These are phyloP conservation scores for Aspergillus fischeri DNA, from an alignment of 2,329 filamentous ascomycete genomes.

Conservation along the genomic window DNA sequence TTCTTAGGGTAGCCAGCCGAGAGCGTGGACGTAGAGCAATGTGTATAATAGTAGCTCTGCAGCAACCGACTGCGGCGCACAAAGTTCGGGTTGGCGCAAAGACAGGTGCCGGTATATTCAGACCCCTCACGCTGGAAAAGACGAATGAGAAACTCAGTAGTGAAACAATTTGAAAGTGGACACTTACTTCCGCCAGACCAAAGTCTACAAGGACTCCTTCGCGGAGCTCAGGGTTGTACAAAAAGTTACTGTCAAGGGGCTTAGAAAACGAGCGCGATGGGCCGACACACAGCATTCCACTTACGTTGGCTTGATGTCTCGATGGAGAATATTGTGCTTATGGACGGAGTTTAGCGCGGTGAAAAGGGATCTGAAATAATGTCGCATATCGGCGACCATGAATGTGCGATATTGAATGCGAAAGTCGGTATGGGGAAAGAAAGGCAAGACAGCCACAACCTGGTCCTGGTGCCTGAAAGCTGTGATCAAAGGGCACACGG, in stretches of 20 bases:
- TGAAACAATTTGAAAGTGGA: background rate
- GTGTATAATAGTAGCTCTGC: constrained; percentile 58
- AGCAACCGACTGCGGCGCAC: constrained; percentile 57
- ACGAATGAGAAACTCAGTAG: background rate
- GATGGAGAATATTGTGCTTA: constrained; percentile 77
- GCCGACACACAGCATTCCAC: constrained; percentile 10
- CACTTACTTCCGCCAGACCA: constrained; percentile 73
- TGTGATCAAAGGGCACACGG: constrained; percentile 92
- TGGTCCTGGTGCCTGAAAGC: constrained; percentile 95
- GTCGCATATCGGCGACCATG: constrained; percentile 76
- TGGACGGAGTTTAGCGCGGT: constrained; percentile 81
- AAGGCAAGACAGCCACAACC: constrained; percentile 89
- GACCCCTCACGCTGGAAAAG: constrained; percentile 51
- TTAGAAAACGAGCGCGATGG: constrained; percentile 2
- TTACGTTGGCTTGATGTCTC: constrained; percentile 89
- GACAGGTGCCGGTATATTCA: constrained; percentile 52
- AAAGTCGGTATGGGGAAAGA: constrained; percentile 94
- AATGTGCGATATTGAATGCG: constrained; percentile 86
- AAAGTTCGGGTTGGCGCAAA: constrained; percentile 66
- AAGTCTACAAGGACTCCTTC: constrained; percentile 97
- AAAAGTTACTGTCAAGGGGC: constrained; percentile 61
- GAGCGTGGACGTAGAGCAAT: constrained; percentile 34
- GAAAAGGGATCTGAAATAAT: constrained; percentile 87
- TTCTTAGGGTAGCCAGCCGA: constrained; percentile 78
- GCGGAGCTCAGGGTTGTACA: constrained; percentile 73